phyloP scores from a whole-genome alignment of 768 basidiomycete genomes.

The Termitomyces sp. region DNA sequence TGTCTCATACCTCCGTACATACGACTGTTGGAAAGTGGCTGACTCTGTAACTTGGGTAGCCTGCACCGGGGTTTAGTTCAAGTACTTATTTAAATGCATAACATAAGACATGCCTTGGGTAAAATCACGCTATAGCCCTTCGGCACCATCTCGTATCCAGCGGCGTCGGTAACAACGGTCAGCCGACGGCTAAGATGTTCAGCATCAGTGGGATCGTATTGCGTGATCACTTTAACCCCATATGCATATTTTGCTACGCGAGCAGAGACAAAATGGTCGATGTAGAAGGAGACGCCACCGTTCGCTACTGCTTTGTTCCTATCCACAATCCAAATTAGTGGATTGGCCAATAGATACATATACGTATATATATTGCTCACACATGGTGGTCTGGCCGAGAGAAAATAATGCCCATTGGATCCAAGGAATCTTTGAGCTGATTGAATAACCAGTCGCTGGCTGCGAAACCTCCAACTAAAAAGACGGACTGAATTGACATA shows the following conservation, averaged over 20 bases:
- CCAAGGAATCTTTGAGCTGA: slow-evolving; percentile 33
- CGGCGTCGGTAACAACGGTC: neutral
- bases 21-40: slow-evolving; percentile 16
- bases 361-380: slow-evolving; percentile 31
- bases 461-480: slow-evolving; percentile 53
- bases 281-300: slow-evolving; percentile 17
- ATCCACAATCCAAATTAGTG: neutral
- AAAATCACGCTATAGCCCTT: slow-evolving; percentile 22
- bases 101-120: slow-evolving; percentile 21
- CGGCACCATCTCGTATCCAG: slow-evolving; percentile 8
- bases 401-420: slow-evolving; percentile 28
- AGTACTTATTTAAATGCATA: no score
- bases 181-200: slow-evolving; percentile 7
- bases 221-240: neutral
- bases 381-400: slow-evolving; percentile 42
- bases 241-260: slow-evolving; percentile 16
- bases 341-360: no score
- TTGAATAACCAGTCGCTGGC: slow-evolving; percentile 47
- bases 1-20: neutral
- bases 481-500: slow-evolving; percentile 26
- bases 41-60: slow-evolving; percentile 29
- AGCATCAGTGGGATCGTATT: slow-evolving; percentile 4
- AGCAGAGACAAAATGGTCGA: slow-evolving; percentile 15
- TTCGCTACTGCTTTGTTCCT: slow-evolving; percentile 18
- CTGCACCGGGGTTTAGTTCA: slow-evolving; percentile 17